Conservation (phyloP, 805 yeast genomes). For the Pichia sporocuriosa region DNA sequence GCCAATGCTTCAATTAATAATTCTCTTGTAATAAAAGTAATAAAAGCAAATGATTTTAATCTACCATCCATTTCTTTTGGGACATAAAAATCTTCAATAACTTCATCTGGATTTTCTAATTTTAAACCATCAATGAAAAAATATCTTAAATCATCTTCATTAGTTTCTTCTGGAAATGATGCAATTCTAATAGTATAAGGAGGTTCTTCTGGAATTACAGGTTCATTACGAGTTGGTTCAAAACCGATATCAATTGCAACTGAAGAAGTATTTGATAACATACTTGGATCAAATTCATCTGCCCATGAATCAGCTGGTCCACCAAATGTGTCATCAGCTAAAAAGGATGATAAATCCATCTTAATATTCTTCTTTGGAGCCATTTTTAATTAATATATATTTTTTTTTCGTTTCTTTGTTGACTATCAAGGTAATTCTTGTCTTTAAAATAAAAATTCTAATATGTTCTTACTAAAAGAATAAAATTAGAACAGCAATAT, state of each 20-base stretch:
- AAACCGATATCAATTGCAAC: slow-evolving; percentile 10
- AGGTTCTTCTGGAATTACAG: slow-evolving; percentile 77
- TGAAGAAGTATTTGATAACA: slow-evolving; percentile 9
- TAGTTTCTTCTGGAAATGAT: slow-evolving; percentile 76
- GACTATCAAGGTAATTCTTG: not conserved
- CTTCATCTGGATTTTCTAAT: slow-evolving; percentile 41
- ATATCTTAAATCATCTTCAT: slow-evolving; percentile 54
- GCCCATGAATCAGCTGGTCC: slow-evolving; percentile 66
- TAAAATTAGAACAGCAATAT: too few relatives aligned
- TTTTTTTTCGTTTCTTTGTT: not conserved
- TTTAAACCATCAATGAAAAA: slow-evolving; percentile 52
- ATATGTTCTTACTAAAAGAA: too few relatives aligned
- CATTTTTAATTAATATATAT: slow-evolving; percentile 26
- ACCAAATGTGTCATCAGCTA: slow-evolving; percentile 67
- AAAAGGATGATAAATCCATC: slow-evolving; percentile 84
- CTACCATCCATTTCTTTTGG: slow-evolving; percentile 66
- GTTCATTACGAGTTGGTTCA: slow-evolving; percentile 13
- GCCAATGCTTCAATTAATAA: slow-evolving; percentile 45
- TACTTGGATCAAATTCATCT: slow-evolving; percentile 60
- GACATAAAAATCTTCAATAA: slow-evolving; percentile 58
- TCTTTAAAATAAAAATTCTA: too few relatives aligned
- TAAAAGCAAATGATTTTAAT: slow-evolving; percentile 52
- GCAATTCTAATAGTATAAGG: slow-evolving; percentile 88
- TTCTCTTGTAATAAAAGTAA: slow-evolving; percentile 41
- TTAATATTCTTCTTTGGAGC: slow-evolving; percentile 59